Conservation (phyloP, 202 grass and related monocot genomes). For the Carex arenaria region DNA sequence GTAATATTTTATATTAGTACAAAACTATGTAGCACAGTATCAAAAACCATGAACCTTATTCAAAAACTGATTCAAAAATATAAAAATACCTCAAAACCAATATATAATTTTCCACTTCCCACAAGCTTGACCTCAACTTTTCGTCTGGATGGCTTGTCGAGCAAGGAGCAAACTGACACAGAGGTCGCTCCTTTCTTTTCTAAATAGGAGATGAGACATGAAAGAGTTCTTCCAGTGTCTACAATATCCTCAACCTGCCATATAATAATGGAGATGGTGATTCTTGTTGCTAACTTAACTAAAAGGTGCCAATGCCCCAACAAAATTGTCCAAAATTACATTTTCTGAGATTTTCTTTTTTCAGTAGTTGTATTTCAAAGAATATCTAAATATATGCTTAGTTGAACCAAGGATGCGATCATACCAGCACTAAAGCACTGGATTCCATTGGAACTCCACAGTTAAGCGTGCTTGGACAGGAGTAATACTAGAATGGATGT, state of each 20-base stretch:
- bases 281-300: background rate
- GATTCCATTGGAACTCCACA: no score
- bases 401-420: background rate
- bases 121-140: conserved; percentile 53
- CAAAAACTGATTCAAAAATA: conserved; percentile 4
- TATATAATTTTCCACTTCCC: conserved; percentile 83
- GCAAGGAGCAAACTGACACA: conserved; percentile 80
- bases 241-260: conserved; percentile 90
- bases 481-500: no score
- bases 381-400: background rate
- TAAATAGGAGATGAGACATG: conserved; percentile 69
- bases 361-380: background rate
- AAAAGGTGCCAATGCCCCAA: background rate
- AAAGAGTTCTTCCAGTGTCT: conserved; percentile 84
- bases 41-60: background rate
- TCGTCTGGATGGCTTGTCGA: conserved; percentile 89
- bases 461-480: no score
- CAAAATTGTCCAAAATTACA: background rate
- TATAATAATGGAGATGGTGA: background rate
- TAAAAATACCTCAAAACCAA: conserved; percentile 67
- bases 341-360: background rate
- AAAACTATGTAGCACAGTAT: background rate
- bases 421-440: no score
- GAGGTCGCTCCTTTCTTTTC: conserved; percentile 69
- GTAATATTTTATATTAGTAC: background rate